Evolutionary conservation across 306 rosid species (phyloP).

Genomic region (Parietaria judaica): DNA sequence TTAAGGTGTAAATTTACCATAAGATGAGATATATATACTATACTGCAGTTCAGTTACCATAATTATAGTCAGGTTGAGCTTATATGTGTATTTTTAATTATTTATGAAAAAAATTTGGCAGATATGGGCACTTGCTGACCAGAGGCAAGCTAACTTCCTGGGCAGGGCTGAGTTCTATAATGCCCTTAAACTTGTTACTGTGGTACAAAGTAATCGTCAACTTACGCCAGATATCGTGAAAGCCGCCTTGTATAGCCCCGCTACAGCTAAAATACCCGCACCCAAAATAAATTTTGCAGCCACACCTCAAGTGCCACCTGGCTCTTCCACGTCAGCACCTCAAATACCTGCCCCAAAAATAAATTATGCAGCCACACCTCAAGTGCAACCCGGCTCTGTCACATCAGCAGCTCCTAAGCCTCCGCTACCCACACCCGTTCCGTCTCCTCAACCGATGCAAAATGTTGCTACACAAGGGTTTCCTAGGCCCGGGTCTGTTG

Average conservation of each 20-base stretch:
- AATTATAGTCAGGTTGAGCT: slow-evolving; percentile 4
- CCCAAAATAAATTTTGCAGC: slow-evolving; percentile 65
- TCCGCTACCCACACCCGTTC: slow-evolving; percentile 30
- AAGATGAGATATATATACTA: too few relatives aligned
- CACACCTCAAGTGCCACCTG: slow-evolving; percentile 36
- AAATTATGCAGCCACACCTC: slow-evolving; percentile 36
- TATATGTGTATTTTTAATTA: slow-evolving; percentile 3
- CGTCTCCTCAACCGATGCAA: slow-evolving; percentile 32
- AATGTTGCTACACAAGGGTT: slow-evolving; percentile 40
- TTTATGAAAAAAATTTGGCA: slow-evolving; percentile 21
- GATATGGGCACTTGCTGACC: slow-evolving; percentile 88
- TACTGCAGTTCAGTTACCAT: too few relatives aligned
- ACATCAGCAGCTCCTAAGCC: slow-evolving; percentile 43
- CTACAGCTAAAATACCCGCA: slow-evolving; percentile 90
- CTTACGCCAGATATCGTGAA: slow-evolving; percentile 78
- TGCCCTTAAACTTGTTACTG: slow-evolving; percentile 97
- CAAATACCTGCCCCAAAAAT: slow-evolving; percentile 74
- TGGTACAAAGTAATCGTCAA: slow-evolving; percentile 90
- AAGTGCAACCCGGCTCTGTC: slow-evolving; percentile 39
- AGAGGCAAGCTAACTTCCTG: slow-evolving; percentile 65
- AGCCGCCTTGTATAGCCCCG: slow-evolving; percentile 89
- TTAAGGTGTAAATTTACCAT: too few relatives aligned
- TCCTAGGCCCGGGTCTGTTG: slow-evolving; percentile 27
- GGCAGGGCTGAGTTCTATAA: slow-evolving; percentile 87
- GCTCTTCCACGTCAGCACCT: slow-evolving; percentile 30